Evolutionary conservation across 495 filamentous ascomycete genomes (phyloP).

Genomic region (Neurospora discreta): DNA sequence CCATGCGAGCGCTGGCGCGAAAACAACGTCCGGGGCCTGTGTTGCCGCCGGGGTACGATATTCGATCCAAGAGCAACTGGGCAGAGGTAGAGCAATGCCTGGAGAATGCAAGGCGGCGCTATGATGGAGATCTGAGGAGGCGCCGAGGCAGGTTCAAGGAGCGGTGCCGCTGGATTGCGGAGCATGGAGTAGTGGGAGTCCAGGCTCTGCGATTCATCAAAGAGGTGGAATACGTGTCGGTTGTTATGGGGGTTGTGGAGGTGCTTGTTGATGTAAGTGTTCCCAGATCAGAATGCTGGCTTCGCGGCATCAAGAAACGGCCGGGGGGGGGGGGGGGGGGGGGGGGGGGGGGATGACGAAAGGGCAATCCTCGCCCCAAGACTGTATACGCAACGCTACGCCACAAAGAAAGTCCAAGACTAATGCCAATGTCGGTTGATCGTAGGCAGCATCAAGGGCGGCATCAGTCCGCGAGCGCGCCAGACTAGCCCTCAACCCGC

Average conservation of each 20-base stretch:
- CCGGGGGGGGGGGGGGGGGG: too few species aligned
- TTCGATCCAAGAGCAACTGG: neutral
- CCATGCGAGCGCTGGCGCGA: neutral
- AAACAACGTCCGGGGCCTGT: neutral
- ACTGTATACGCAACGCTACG: neutral
- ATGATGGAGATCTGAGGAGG: neutral
- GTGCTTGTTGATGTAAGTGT: neutral
- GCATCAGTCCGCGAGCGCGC: neutral
- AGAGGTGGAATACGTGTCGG: neutral
- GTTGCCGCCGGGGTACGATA: neutral
- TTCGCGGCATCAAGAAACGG: neutral
- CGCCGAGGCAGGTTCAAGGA: neutral
- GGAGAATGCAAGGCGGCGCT: neutral
- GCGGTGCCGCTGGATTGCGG: neutral
- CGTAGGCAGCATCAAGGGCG: neutral
- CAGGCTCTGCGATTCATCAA: neutral
- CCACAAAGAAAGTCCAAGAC: neutral
- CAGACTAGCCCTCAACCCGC: neutral
- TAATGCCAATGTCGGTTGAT: neutral
- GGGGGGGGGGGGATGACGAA: neutral
- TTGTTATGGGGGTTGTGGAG: neutral
- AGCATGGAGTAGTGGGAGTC: neutral
- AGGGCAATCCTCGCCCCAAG: neutral
- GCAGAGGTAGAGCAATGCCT: neutral
- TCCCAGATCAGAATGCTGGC: neutral